A percentile compares a stretch with the other conserved stretches of the same genome.
phyloP scores from a whole-genome alignment of 2,329 filamentous ascomycete genomes.

The Trichoderma sp. region DNA sequence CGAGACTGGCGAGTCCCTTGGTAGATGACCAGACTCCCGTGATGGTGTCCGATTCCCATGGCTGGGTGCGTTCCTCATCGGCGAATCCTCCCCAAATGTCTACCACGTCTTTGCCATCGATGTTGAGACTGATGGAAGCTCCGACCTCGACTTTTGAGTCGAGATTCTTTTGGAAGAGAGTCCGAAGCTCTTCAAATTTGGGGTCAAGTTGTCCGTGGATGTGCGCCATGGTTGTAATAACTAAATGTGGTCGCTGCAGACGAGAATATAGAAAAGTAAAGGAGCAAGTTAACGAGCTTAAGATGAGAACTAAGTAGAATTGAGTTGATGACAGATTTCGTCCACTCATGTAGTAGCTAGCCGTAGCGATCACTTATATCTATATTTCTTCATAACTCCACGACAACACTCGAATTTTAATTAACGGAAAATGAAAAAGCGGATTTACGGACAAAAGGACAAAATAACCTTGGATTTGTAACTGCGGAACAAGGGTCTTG shows the following conservation, averaged over 20 bases:
- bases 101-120: conserved; percentile 44
- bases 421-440: not conserved
- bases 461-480: not conserved
- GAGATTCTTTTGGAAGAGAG: conserved; percentile 39
- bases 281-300: not conserved
- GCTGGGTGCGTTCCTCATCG: conserved; percentile 32
- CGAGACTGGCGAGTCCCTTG: conserved; percentile 42
- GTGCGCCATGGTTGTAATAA: not conserved
- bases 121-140: conserved; percentile 44
- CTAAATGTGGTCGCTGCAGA: not conserved
- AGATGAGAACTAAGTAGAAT: not conserved
- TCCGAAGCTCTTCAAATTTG: conserved; percentile 1
- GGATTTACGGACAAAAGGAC: not conserved
- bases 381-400: not conserved
- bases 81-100: conserved; percentile 48
- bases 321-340: not conserved
- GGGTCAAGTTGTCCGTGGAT: not conserved
- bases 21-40: conserved; percentile 43
- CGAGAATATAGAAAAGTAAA: not conserved
- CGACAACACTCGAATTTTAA: not conserved
- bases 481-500: not conserved
- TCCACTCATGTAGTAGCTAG: not conserved
- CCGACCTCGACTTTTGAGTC: conserved; percentile 44
- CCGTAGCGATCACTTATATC: not conserved
- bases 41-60: conserved; percentile 45